Conservation (phyloP, 192 early-diverging fungal species). For the Entrophospora sp. region DNA sequence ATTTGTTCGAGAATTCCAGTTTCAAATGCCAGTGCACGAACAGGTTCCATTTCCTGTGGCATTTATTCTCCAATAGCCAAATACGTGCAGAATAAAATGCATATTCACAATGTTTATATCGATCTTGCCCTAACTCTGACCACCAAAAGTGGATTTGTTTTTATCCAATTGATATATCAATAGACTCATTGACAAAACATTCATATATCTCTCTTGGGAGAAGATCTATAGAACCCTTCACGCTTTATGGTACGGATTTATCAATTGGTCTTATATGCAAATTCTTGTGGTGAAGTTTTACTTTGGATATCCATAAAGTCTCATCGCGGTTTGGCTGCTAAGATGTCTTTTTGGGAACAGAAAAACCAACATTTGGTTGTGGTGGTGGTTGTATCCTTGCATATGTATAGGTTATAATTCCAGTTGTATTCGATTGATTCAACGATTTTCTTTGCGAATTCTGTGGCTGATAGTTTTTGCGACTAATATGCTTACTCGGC, state of each 20-base stretch:
- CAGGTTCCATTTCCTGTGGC: background rate
- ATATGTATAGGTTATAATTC: too few relatives aligned
- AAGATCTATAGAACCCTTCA: background rate
- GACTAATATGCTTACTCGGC: too few relatives aligned
- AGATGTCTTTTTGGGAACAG: background rate
- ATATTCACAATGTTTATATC: conserved; percentile 2
- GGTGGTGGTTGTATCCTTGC: too few relatives aligned
- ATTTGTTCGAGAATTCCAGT: background rate
- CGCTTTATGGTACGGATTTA: background rate
- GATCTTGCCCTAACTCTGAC: background rate
- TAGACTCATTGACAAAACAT: background rate
- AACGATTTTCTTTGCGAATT: too few relatives aligned
- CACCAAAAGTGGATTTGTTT: conserved; percentile 1
- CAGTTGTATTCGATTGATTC: too few relatives aligned
- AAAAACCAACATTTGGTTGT: too few relatives aligned
- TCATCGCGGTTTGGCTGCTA: background rate
- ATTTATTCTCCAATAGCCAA: background rate
- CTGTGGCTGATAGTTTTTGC: too few relatives aligned
- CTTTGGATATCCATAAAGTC: background rate
- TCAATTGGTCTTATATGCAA: background rate
- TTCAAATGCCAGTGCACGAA: background rate
- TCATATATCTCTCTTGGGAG: conserved; percentile 6
- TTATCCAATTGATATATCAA: background rate
- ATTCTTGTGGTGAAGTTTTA: background rate
- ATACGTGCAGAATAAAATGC: background rate